A percentile compares a stretch with the other conserved stretches of the same genome.
These are phyloP conservation scores for Pseudocercospora pini-densiflorae DNA, from an alignment of 2,329 filamentous ascomycete species.

Conservation along the genomic window DNA sequence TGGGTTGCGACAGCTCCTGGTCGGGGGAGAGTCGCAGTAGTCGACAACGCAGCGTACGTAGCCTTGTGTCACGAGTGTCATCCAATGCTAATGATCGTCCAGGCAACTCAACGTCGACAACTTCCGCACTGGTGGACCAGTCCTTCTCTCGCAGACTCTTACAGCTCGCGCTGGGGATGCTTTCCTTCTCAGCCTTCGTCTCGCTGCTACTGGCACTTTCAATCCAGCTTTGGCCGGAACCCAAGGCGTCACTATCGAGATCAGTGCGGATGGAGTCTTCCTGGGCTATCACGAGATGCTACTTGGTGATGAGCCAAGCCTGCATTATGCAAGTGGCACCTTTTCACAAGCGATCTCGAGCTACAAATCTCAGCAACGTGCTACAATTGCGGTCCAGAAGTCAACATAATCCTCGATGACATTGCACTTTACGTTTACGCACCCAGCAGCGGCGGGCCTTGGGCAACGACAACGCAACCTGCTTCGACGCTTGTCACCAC, in stretches of 20 bases:
- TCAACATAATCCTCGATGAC: neutral
- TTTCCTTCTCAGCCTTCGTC: neutral
- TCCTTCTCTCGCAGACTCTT: neutral
- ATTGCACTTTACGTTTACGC: neutral
- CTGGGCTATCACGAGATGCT: neutral
- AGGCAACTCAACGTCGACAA: neutral
- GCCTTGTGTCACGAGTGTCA: neutral
- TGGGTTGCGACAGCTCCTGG: neutral
- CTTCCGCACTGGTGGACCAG: neutral
- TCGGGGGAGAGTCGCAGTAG: neutral
- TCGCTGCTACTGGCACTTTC: neutral
- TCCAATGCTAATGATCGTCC: neutral
- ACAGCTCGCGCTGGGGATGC: neutral
- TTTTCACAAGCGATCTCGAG: neutral
- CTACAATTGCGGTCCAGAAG: neutral
- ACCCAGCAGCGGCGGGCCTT: neutral
- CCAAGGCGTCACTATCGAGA: neutral
- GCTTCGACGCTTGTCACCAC: neutral
- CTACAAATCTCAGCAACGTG: neutral
- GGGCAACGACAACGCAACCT: neutral
- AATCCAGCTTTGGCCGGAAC: neutral
- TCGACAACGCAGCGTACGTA: neutral
- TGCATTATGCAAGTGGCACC: neutral
- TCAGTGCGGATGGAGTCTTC: neutral
- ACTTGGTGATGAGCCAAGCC: neutral